These are phyloP conservation scores for Chaetothyriales sp. DNA, from an alignment of 2,329 filamentous ascomycete genomes.

Conservation along the genomic window DNA sequence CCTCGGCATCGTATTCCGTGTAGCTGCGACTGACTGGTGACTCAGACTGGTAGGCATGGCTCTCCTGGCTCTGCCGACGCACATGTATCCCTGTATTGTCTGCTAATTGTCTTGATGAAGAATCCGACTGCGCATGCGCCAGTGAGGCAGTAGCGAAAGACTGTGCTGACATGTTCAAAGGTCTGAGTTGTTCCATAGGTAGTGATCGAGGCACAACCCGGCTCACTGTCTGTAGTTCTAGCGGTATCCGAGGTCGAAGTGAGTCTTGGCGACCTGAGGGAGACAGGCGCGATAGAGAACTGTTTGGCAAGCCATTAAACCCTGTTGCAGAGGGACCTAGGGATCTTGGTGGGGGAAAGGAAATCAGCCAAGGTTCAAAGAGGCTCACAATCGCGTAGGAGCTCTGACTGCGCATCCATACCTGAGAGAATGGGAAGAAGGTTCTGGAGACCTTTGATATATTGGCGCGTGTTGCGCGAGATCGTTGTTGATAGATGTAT, in stretches of 20 bases:
- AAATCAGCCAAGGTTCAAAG: not conserved
- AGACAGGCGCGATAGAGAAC: conserved; percentile 9
- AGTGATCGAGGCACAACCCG: conserved; percentile 7
- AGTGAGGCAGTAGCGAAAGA: conserved; percentile 9
- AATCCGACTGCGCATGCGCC: conserved; percentile 7
- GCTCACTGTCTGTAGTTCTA: conserved; percentile 2
- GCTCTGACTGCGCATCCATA: conserved; percentile 6
- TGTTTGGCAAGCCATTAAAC: conserved; percentile 11
- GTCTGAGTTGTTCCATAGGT: conserved; percentile 10
- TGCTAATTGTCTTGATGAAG: conserved; percentile 9
- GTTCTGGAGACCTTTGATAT: conserved; percentile 3
- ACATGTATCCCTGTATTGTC: conserved; percentile 9
- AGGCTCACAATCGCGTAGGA: not conserved
- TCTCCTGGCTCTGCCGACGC: conserved; percentile 17
- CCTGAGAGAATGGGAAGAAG: conserved; percentile 3
- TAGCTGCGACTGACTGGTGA: conserved; percentile 15
- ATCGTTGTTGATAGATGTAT: conserved; percentile 9
- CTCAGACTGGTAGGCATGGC: conserved; percentile 12
- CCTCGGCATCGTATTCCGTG: conserved; percentile 14
- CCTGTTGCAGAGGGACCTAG: conserved; percentile 7
- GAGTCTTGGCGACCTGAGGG: conserved; percentile 8
- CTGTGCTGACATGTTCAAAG: conserved; percentile 8
- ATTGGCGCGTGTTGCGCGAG: conserved; percentile 5
- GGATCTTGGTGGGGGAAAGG: conserved; percentile 5
- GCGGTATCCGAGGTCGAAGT: conserved; percentile 3